Base-by-base conservation (phyloP, 1,284 basidiomycete species). In the Wallemia mellicola region DNA sequence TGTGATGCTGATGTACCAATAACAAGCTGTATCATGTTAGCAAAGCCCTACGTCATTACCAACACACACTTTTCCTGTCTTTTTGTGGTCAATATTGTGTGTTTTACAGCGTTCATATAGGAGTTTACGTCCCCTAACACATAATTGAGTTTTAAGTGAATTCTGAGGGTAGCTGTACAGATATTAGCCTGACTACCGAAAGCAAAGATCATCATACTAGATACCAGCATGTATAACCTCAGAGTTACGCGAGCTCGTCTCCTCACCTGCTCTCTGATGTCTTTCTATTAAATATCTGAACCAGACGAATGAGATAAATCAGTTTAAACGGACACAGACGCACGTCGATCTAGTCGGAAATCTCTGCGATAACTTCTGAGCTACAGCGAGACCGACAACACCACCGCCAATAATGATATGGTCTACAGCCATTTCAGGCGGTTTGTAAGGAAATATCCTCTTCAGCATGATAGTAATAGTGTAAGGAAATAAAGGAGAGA, bases 351-450 rank as follows among this genome's bases (percentile, higher is more conserved):
- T 82, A 2, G 73, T 71, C 1, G 79, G 82, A 69, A 79, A 83
- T 26, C 73, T 75, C 58, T 77, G 73, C 5, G 79, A 77, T 5
- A 95, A 73, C 2, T 78, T 76, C 60, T 84, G 79, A 0, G 87
- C 86, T 59, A 94, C 77, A 0, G 89, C 83, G 22, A 98, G 76
- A 0, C 92, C 92, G 9, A 94, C 78, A 1, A 86, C 82, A 76
- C 86, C 92, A 70, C 82, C 92, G 22, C 92, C 92, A n/a, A 98
- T 75, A 25, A 98, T 77, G 19, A 96, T 73, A 68, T 86, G 83
- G 68, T 96, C 92, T n/a, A 94, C 79, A 1, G 72, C 72, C 33
- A 75, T 74, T 60, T 86, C 81, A 2, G 92, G 86, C 15, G 71
- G 68, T 76, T 84, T 32, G 30, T 57, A 62, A 19, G 28, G 22